Percentiles rank a stretch among this genome's conserved stretches.
Conservation (phyloP, 1,284 basidiomycete species). For the Fistulina hepatica region DNA sequence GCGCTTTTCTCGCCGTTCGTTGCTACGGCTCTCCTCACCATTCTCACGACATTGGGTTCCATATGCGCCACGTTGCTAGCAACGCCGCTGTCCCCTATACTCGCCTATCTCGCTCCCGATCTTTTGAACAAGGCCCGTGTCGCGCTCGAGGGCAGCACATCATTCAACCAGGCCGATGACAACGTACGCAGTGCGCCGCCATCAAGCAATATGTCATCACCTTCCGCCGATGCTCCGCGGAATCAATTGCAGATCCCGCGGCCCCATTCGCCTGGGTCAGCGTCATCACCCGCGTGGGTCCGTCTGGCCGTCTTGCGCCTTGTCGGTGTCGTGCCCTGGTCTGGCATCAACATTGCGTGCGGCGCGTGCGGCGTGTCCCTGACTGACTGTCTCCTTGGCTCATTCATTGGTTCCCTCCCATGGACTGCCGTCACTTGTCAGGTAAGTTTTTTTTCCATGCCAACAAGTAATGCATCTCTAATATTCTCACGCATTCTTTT, state of each 20-base stretch:
- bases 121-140: conserved; percentile 71
- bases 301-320: conserved; percentile 76
- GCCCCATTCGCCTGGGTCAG: conserved; percentile 10
- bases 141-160: conserved; percentile 30
- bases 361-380: conserved; percentile 77
- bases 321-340: conserved; percentile 87
- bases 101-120: conserved; percentile 71
- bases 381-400: conserved; percentile 64
- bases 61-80: conserved; percentile 68
- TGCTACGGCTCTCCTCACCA: conserved; percentile 68
- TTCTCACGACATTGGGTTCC: conserved; percentile 81
- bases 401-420: conserved; percentile 70
- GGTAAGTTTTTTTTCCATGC: conserved; percentile 28
- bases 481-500: conserved; percentile 13
- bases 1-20: conserved; percentile 72
- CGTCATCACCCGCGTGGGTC: conserved; percentile 43
- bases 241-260: no score
- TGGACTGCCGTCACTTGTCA: conserved; percentile 85
- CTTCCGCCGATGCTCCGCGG: conserved; percentile 7
- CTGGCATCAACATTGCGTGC: conserved; percentile 88
- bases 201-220: conserved; percentile 21
- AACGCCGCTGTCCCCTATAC: conserved; percentile 73
- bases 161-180: conserved; percentile 17
- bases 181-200: no score
- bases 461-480: conserved; percentile 12